Evolutionary conservation across 2,329 filamentous ascomycete genomes (phyloP), one percentile per base, ranked within the genome.

Genomic region (Chaetomium strumarium): DNA sequence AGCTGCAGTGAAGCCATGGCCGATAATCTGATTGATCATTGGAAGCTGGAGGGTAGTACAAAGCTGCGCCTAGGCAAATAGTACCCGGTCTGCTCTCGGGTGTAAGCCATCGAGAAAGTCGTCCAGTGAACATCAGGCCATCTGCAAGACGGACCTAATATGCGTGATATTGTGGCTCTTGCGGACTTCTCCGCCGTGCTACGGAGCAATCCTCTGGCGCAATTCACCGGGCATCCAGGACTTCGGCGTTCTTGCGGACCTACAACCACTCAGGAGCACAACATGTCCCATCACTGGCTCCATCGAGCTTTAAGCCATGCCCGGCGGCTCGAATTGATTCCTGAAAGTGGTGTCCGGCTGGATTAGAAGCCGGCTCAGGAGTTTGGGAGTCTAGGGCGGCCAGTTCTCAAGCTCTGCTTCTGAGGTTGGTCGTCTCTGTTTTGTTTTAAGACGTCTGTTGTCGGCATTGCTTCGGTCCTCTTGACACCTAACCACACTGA

Each of bases 31-130:
- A 52, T 42, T 52, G 49, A 41, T 36, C 37, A 52, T 42, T 52
- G 49, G 46, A 24, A 4, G 43, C 17, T 17, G 19, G 11, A 19
- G 13, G 12, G 55, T 55, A n/a, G 30, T 46, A 55, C 49, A 41
- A 41, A 12, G 10, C 31, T 51, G 16, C 29, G 24, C 17, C 24
- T 14, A 17, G 13, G 24, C 24, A 24, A 24, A 31, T 20, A 29
- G 41, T 41, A 39, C 19, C 33, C 8, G 37, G 42, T 37, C 41
- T 12, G 24, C 30, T 41, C 24, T 51, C 52, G 52, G 52, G 46
- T 46, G 55, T 51, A 39, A 44, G 33, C 52, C 49, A 50, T 47
- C 37, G 34, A 46, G 52, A 49, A 53, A n/a, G 40, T 38, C 42
- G 46, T 44, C 36, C 5, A 30, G 16, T 36, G 30, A 30, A 11